These are phyloP conservation scores for Syzygium grande DNA, from an alignment of 345 rosid species.

Conservation along the genomic window DNA sequence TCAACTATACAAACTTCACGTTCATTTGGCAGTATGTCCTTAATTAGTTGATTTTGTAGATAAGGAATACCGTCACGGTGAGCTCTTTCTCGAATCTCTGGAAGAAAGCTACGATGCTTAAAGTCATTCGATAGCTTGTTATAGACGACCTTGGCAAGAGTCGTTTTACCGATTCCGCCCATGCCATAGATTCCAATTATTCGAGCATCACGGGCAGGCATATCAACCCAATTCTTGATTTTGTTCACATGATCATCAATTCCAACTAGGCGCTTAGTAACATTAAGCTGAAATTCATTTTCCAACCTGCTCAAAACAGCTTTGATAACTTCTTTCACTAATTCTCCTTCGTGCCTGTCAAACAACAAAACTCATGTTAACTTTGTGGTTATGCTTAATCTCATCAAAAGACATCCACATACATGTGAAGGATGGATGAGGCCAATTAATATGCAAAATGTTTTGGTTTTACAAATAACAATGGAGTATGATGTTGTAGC, in stretches of 20 bases:
- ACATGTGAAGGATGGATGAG: not conserved
- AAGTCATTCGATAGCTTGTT: not conserved
- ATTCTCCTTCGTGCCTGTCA: not conserved
- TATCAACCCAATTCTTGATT: not conserved
- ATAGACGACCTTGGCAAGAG: not conserved
- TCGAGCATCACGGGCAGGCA: rapidly evolving
- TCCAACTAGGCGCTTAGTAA: not conserved
- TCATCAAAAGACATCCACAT: not conserved
- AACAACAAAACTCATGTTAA: not conserved
- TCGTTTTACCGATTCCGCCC: not conserved
- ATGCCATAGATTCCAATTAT: not conserved
- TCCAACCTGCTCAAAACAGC: not conserved
- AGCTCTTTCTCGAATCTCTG: not conserved
- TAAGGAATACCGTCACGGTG: rapidly evolving
- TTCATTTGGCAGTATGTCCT: not conserved
- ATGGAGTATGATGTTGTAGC: not conserved
- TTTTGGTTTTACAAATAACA: not conserved
- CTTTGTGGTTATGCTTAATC: not conserved
- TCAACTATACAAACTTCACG: rapidly evolving
- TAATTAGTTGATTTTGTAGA: not conserved
- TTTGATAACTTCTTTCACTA: rapidly evolving
- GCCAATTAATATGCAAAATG: not conserved
- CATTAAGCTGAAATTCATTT: not conserved
- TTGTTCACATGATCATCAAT: not conserved
- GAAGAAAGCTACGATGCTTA: not conserved